Conservation (phyloP, 1,139 yeast species). For the Entelexis paramagnoliae region DNA sequence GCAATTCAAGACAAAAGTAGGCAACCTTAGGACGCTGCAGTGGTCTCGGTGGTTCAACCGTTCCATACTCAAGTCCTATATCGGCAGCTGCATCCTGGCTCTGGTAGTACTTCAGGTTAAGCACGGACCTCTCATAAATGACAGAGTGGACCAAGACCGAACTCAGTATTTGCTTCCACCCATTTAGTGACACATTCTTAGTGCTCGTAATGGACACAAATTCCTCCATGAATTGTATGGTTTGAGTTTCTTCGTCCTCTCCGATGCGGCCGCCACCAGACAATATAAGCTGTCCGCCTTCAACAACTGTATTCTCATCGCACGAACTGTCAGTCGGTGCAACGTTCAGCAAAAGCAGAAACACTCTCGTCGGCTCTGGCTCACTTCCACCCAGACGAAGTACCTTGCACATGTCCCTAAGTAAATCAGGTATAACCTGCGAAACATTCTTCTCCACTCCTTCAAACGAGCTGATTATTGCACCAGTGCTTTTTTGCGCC, state of each 20-base stretch:
- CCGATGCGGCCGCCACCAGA: background rate
- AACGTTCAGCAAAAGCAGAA: conserved; percentile 3
- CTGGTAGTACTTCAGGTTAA: conserved; percentile 14
- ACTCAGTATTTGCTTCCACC: conserved; percentile 17
- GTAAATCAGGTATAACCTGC: background rate
- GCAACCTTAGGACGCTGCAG: conserved; percentile 38
- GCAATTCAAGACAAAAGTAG: conserved; percentile 40
- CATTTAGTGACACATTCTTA: background rate
- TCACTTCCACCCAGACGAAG: background rate
- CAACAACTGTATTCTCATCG: conserved; percentile 5
- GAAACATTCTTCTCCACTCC: background rate
- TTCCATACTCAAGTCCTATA: conserved; percentile 34
- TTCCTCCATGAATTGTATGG: background rate
- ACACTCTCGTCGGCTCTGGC: background rate
- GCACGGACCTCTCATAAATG: conserved; percentile 21
- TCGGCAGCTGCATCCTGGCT: conserved; percentile 25
- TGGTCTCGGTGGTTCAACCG: conserved; percentile 37
- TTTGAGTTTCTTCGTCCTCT: background rate
- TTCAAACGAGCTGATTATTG: background rate
- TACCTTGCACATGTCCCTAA: conserved; percentile 8
- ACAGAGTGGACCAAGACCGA: conserved; percentile 24
- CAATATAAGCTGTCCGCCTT: conserved; percentile 6
- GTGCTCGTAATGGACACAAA: background rate
- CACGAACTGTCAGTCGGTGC: background rate
- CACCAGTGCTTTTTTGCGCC: conserved; percentile 10